phyloP scores from a whole-genome alignment of 345 rosid species.

The Eutrema yunnanense region DNA sequence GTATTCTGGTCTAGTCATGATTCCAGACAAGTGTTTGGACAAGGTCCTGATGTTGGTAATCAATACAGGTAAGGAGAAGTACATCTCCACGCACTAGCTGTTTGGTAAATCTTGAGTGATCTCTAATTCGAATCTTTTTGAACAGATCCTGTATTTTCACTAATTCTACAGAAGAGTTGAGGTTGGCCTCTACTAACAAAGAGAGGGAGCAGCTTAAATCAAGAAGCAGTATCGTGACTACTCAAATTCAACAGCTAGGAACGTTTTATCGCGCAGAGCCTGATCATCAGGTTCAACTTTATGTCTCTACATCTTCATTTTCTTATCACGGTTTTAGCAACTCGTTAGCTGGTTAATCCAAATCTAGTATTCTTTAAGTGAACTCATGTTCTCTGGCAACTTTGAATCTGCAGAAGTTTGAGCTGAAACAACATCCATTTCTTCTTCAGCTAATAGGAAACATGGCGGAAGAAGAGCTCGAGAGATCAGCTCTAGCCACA shows the following conservation, averaged over 20 bases:
- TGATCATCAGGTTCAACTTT: slow-evolving; percentile 70
- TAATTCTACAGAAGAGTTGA: slow-evolving; percentile 74
- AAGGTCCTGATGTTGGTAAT: slow-evolving; percentile 94
- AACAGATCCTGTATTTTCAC: slow-evolving; percentile 77
- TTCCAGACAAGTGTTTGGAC: slow-evolving; percentile 88
- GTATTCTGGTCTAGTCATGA: slow-evolving; percentile 93
- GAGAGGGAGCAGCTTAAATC: slow-evolving; percentile 75
- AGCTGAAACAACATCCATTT: slow-evolving; percentile 73
- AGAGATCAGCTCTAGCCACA: slow-evolving; percentile 65
- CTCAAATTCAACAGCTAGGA: slow-evolving; percentile 70
- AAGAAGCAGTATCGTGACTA: slow-evolving; percentile 65
- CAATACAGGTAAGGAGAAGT: slow-evolving; percentile 63
- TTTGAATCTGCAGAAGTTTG: slow-evolving; percentile 61
- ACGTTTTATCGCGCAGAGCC: slow-evolving; percentile 81
- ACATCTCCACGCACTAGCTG: too few species aligned
- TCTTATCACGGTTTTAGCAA: background rate
- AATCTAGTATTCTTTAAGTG: too few species aligned
- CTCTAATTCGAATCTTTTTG: background rate
- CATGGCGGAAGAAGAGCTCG: slow-evolving; percentile 74
- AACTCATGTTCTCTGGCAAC: background rate
- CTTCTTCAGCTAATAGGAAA: slow-evolving; percentile 83
- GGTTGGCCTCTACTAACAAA: slow-evolving; percentile 70
- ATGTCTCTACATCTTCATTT: background rate
- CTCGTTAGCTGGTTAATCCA: background rate
- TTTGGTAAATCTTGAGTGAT: too few species aligned